phyloP scores from a whole-genome alignment of 2,329 filamentous ascomycete genomes.

The Trichoderma sp. region DNA sequence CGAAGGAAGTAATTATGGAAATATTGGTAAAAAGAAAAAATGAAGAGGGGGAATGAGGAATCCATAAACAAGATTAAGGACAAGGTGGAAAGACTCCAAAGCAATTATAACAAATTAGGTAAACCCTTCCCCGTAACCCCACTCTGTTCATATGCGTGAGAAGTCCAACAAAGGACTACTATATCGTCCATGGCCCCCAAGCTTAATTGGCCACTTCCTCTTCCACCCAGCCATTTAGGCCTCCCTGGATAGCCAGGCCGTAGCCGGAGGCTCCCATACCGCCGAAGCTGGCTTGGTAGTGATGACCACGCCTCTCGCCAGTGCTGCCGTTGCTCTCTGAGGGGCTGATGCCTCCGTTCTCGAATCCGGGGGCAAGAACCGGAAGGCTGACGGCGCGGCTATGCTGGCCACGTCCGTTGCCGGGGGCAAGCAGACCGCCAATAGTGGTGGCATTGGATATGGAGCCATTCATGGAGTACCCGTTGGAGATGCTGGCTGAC shows the following conservation, averaged over 20 bases:
- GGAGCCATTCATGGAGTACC: slow-evolving; percentile 53
- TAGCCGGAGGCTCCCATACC: slow-evolving; percentile 57
- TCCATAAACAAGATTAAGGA: slow-evolving; percentile 23
- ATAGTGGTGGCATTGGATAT: slow-evolving; percentile 64
- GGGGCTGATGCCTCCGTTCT: slow-evolving; percentile 55
- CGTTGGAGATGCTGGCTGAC: slow-evolving; percentile 64
- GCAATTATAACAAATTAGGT: slow-evolving; percentile 45
- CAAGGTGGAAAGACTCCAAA: slow-evolving; percentile 28
- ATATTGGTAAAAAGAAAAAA: slow-evolving; percentile 19
- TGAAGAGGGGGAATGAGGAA: slow-evolving; percentile 20
- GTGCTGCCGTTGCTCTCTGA: slow-evolving; percentile 46
- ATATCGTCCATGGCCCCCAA: slow-evolving; percentile 23
- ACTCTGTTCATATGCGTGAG: slow-evolving; percentile 17
- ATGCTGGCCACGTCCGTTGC: slow-evolving; percentile 58
- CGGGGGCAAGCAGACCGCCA: slow-evolving; percentile 72
- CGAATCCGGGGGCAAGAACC: slow-evolving; percentile 60
- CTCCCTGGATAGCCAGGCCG: slow-evolving; percentile 60
- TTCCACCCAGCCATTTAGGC: slow-evolving; percentile 65
- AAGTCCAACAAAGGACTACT: slow-evolving; percentile 23
- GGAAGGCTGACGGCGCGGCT: slow-evolving; percentile 89
- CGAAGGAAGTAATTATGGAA: slow-evolving; percentile 18
- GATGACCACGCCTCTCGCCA: slow-evolving; percentile 59
- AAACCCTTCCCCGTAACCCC: slow-evolving; percentile 29
- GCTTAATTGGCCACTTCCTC: slow-evolving; percentile 60
- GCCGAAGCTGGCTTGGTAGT: slow-evolving; percentile 62